Conservation (phyloP, 192 early-diverging fungal genomes). For the Mycoemilia scoparia region DNA sequence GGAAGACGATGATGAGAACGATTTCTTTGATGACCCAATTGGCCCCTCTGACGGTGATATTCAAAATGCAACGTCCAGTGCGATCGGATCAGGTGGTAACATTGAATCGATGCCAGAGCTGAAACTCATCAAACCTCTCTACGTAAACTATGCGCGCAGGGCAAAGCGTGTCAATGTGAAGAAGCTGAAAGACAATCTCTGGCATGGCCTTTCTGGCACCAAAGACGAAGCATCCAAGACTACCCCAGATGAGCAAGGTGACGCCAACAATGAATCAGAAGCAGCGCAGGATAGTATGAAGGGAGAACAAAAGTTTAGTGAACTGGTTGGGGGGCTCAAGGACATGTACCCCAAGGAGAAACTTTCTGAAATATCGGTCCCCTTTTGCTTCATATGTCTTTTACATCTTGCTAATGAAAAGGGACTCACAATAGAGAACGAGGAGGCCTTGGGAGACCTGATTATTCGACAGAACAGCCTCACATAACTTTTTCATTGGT, state of each 20-base stretch:
- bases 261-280: constrained; percentile 1
- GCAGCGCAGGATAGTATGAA: constrained; percentile 15
- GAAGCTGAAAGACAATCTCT: constrained; percentile 90
- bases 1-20: constrained; percentile 3
- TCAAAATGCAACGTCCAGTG: constrained; percentile 23
- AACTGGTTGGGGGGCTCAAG: constrained; percentile 51
- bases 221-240: constrained; percentile 3
- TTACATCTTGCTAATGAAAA: constrained; percentile 93
- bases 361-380: constrained; percentile 82
- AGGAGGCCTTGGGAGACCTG: constrained; percentile 26
- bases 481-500: no score
- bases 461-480: constrained; percentile 25
- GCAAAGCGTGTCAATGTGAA: constrained; percentile 93
- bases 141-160: constrained; percentile 62
- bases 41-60: constrained; percentile 20
- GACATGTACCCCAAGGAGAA: constrained; percentile 57
- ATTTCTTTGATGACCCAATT: constrained; percentile 4
- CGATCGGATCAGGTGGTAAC: constrained; percentile 8
- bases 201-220: constrained; percentile 45
- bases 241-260: constrained; percentile 1
- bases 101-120: constrained; percentile 38
- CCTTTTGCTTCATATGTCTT: constrained; percentile 94
- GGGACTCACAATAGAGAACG: constrained; percentile 44
- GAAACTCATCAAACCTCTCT: constrained; percentile 46
- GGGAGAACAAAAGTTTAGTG: constrained; percentile 51